Evolutionary conservation across 768 basidiomycete genomes (phyloP), one percentile per base, ranked within the genome.

Genomic region (Pisolithus albus): DNA sequence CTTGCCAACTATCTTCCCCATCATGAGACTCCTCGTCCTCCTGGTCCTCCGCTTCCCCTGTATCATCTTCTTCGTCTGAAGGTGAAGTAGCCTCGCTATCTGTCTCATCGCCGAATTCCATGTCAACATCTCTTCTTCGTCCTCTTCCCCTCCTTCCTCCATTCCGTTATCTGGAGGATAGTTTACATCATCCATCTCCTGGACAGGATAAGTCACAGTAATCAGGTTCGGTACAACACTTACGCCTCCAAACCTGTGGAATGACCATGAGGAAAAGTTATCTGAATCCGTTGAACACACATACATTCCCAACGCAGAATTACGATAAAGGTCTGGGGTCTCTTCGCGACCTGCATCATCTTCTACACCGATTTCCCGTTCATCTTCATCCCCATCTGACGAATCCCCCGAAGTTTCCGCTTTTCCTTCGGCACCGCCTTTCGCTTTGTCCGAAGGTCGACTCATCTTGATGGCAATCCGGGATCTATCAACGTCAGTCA

Each of bases 381-480:
- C 71, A 0, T 73, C 74, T 18, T 79, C 77, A 6, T 77, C 78
- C 5, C 79, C 76, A 7, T 36, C 66, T 9, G 75, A 79, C 23
- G 65, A 64, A 16, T 55, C 65, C 47, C 66, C 77, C 30, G 72
- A 73, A 24, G 70, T 71, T 58, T 78, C 69, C 46, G 67, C 47
- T 58, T 69, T 64, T 21, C 77, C 76, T 24, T 81, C 83, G 10
- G 68, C 58, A 21, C 64, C 63, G 21, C 82, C 84, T 61, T 87
- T 88, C 40, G 59, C 69, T 67, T 83, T 88, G 44, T 78, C 78
- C 13, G 84, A 79, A 8, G 83, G 75, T 39, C 86, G 82, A 46
- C 92, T 95, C 90, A 98, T 94, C 70, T 95, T 97, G 70, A 96
- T 97, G n/a, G 95, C 94, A 49, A 94, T 78, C 66, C 95, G 96